These are phyloP conservation scores for Alternaria consortialis DNA, from an alignment of 2,329 filamentous ascomycete species.

Conservation along the genomic window DNA sequence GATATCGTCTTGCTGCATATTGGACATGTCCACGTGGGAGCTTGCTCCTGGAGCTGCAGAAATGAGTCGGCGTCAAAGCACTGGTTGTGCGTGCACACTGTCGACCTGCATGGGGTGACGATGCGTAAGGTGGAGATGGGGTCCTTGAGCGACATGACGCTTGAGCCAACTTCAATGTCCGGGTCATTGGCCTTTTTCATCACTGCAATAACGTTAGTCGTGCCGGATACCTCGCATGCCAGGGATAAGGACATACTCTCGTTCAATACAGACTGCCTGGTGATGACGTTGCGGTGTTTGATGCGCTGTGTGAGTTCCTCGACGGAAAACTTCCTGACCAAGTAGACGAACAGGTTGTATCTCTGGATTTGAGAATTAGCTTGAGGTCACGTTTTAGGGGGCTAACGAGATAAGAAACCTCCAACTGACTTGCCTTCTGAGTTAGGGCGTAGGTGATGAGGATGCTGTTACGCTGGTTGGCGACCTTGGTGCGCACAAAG, in stretches of 20 bases:
- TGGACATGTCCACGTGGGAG: constrained; percentile 95
- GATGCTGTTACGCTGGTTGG: constrained; percentile 77
- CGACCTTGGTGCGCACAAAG: constrained; percentile 72
- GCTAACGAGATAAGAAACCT: constrained; percentile 37
- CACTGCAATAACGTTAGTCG: constrained; percentile 62
- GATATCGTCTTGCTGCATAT: constrained; percentile 86
- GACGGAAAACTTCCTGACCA: constrained; percentile 78
- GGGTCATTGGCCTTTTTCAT: constrained; percentile 81
- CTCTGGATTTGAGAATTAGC: constrained; percentile 44
- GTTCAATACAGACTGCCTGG: constrained; percentile 80
- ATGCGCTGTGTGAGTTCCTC: constrained; percentile 75
- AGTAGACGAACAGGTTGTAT: constrained; percentile 69
- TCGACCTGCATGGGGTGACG: constrained; percentile 78
- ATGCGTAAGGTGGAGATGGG: constrained; percentile 88
- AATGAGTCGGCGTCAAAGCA: constrained; percentile 96
- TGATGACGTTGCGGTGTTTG: constrained; percentile 73
- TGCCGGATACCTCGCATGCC: neutral
- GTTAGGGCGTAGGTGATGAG: constrained; percentile 93
- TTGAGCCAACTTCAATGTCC: constrained; percentile 88
- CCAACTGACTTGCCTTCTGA: constrained; percentile 70
- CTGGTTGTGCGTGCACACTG: constrained; percentile 85
- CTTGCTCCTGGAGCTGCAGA: constrained; percentile 92
- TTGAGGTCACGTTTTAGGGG: neutral
- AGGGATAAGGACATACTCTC: constrained; percentile 68
- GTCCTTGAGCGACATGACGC: constrained; percentile 89